Conservation (phyloP, 805 yeast species). For the Yarrowia divulgata region DNA sequence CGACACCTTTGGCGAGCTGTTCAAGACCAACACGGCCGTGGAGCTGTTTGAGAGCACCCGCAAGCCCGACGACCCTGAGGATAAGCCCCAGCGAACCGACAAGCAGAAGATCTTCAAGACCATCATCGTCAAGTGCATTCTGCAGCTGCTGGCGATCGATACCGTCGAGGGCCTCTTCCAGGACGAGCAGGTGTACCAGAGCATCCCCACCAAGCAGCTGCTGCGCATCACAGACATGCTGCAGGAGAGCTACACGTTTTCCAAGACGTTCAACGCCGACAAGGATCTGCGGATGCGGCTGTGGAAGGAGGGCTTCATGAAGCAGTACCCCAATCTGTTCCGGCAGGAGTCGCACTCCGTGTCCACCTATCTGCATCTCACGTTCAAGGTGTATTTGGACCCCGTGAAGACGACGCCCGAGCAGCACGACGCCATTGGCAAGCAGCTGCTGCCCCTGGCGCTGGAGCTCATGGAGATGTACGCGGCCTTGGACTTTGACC, state of each 20-base stretch:
- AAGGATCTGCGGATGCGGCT: slow-evolving; percentile 84
- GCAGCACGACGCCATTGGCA: slow-evolving; percentile 60
- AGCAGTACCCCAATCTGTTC: slow-evolving; percentile 86
- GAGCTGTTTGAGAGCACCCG: slow-evolving; percentile 66
- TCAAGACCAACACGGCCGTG: slow-evolving; percentile 82
- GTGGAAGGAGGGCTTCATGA: slow-evolving; percentile 92
- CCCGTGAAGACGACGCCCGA: slow-evolving; percentile 53
- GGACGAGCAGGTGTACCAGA: slow-evolving; percentile 65
- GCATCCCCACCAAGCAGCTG: slow-evolving; percentile 72
- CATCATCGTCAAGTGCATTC: slow-evolving; percentile 89
- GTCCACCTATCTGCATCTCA: slow-evolving; percentile 80
- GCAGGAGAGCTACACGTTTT: slow-evolving; percentile 76
- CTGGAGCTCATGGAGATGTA: slow-evolving; percentile 73
- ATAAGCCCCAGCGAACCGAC: slow-evolving; percentile 43
- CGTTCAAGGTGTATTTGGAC: slow-evolving; percentile 81
- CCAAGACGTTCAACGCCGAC: slow-evolving; percentile 86
- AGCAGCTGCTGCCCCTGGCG: slow-evolving; percentile 70
- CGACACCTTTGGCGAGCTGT: slow-evolving; percentile 69
- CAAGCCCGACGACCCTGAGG: slow-evolving; percentile 39
- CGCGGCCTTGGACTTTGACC: slow-evolving; percentile 62
- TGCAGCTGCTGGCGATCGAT: slow-evolving; percentile 89
- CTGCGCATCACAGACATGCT: slow-evolving; percentile 66
- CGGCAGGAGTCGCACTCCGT: slow-evolving; percentile 92
- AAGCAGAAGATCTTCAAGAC: slow-evolving; percentile 64
- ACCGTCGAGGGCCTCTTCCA: slow-evolving; percentile 81